These are phyloP conservation scores for Cubamyces sp. DNA, from an alignment of 768 basidiomycete species.

Conservation along the genomic window DNA sequence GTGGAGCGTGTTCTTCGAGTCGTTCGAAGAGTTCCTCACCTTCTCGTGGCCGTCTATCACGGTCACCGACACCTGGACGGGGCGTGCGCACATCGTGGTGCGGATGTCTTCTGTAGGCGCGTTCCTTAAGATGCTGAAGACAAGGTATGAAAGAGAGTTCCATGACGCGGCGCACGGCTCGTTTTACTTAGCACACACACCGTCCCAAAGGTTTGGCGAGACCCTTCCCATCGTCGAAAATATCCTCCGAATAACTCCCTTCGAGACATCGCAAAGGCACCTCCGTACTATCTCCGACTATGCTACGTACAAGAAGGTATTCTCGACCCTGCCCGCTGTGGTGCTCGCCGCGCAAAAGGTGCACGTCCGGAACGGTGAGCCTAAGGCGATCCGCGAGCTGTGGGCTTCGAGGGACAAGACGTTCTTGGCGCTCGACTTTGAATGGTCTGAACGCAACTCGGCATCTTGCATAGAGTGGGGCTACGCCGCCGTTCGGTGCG, in stretches of 20 bases:
- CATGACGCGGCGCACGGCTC: not conserved
- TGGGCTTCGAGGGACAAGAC: constrained; percentile 76
- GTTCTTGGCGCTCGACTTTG: constrained; percentile 75
- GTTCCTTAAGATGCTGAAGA: constrained; percentile 86
- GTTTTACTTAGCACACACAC: not conserved
- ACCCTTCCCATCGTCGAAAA: constrained; percentile 74
- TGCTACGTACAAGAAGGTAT: constrained; percentile 66
- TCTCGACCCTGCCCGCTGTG: constrained; percentile 72
- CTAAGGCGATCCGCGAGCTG: constrained; percentile 61
- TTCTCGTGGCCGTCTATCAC: constrained; percentile 87
- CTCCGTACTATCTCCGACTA: constrained; percentile 73
- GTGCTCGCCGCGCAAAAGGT: constrained; percentile 65
- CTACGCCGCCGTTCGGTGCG: constrained; percentile 78
- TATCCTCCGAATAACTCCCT: constrained; percentile 67
- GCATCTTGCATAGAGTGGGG: constrained; percentile 78
- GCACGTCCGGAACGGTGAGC: constrained; percentile 69
- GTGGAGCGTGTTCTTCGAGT: constrained; percentile 79
- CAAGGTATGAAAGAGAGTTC: constrained; percentile 47
- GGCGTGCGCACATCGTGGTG: constrained; percentile 80
- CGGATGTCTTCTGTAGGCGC: constrained; percentile 69
- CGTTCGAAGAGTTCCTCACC: constrained; percentile 77
- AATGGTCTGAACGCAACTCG: constrained; percentile 74
- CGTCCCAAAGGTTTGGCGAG: constrained; percentile 65
- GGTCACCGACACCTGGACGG: constrained; percentile 72
- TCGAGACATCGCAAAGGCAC: constrained; percentile 69